Evolutionary conservation across 129 eudicot species (phyloP).

Genomic region (Pseudognaphalium luteoalbum): DNA sequence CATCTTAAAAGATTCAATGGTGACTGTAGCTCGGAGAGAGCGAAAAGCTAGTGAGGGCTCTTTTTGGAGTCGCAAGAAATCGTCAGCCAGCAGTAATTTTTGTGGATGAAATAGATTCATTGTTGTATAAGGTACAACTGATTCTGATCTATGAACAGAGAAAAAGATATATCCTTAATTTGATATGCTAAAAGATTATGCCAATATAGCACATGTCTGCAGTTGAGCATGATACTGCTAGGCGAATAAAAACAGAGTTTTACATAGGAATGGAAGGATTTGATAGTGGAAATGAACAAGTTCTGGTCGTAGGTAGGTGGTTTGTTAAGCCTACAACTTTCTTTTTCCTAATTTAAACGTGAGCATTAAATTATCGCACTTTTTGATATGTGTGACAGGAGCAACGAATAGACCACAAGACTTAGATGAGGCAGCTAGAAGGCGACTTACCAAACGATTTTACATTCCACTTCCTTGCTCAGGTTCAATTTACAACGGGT

Average conservation of each 20-base stretch:
- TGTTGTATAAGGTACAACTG: not conserved
- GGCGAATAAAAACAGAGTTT: not conserved
- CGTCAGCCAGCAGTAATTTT: not conserved
- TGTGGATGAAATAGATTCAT: not conserved
- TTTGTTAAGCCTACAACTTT: too few relatives aligned
- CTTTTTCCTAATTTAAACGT: too few relatives aligned
- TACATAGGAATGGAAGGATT: not conserved
- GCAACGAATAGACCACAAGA: constrained; percentile 94
- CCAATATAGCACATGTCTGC: too few relatives aligned
- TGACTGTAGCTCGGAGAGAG: not conserved
- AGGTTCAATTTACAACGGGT: constrained; percentile 18
- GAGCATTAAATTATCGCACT: too few relatives aligned
- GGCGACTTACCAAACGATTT: constrained; percentile 78
- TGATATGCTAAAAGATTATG: too few relatives aligned
- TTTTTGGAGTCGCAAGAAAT: not conserved
- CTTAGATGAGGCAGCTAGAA: constrained; percentile 90
- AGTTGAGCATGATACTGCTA: too few relatives aligned
- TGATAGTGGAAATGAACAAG: not conserved
- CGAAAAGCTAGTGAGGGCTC: not conserved
- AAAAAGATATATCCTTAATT: too few relatives aligned
- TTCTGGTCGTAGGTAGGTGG: not conserved
- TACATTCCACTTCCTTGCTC: constrained; percentile 83
- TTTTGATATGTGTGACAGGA: constrained; percentile 42
- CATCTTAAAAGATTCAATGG: not conserved
- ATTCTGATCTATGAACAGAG: too few relatives aligned